Base-by-base conservation (phyloP, 1,284 basidiomycete species). In the Cutaneotrichosporon cyanovorans region DNA sequence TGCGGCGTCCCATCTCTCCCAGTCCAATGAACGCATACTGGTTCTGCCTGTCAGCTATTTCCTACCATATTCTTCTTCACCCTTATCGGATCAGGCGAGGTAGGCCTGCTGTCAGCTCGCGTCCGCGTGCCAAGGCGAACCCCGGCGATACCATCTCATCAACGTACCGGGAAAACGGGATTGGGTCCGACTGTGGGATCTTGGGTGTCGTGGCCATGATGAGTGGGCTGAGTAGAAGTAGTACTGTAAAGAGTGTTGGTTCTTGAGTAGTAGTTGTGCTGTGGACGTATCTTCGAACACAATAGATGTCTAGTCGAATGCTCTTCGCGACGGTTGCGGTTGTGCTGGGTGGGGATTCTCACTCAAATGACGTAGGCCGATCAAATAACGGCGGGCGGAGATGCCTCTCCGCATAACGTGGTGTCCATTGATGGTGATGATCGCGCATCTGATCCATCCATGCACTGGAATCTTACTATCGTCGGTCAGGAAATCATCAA, bases 1-100 rank as follows among this genome's bases (percentile, higher is more conserved):
- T 69, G 32, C 64, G 51, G 46, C 58, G 61, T n/a, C 68, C 69
- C 66, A 73, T 73, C 40, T 65, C 67, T 8, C 72, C 72, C 23
- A 73, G 57, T 25, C 72, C 72, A 43, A 71, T 56, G 47, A 70
- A 71, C 3, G 66, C 72, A 20, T 66, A 54, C 44, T 63, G 68
- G 3, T 46, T 46, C 52, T 54, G 48, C 2, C 12, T n/a, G 19
- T 31, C 20, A 41, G 37, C 25, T 21, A 18, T n/a, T 20, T 35
- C 16, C 11, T 15, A 23, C 5, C n/a, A 19, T 19, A 20, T 19
- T 8, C 7, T 12, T 38, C 19, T 22, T 19, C 14, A 41, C 45
- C 28, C 22, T 20, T n/a, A 15, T 32, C 7, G 42, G 28, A 18
- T 47, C 50, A 19, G 68, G 68, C 15, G 67, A 69, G 0, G 53